phyloP scores from a whole-genome alignment of 768 basidiomycete genomes.

The Pisolithus sp. region DNA sequence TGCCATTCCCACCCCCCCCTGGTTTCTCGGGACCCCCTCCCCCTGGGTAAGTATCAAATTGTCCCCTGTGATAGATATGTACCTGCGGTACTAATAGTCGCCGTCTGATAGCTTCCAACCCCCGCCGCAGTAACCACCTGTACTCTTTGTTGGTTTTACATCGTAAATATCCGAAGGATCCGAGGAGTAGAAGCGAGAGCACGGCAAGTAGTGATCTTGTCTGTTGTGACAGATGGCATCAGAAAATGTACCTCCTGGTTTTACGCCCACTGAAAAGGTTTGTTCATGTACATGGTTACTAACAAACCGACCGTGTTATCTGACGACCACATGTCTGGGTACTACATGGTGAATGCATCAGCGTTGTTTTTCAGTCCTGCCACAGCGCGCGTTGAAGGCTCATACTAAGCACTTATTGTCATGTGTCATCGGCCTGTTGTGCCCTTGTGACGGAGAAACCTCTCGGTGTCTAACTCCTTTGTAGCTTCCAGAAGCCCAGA shows the following conservation, averaged over 20 bases:
- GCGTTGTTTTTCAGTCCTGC: constrained; percentile 5
- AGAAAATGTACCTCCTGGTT: constrained; percentile 20
- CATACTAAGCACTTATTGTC: constrained; percentile 12
- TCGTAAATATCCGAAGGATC: constrained; percentile 4
- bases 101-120: constrained; percentile 38
- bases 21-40: constrained; percentile 80
- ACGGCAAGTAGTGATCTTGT: constrained; percentile 20
- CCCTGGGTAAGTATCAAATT: constrained; percentile 57
- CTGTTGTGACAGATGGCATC: constrained; percentile 14
- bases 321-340: constrained; percentile 16
- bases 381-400: constrained; percentile 8
- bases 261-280: constrained; percentile 17
- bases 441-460: background rate
- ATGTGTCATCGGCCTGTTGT: constrained; percentile 17
- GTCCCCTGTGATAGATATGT: background rate
- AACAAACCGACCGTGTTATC: constrained; percentile 18
- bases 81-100: constrained; percentile 3
- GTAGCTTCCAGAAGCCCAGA: constrained; percentile 20
- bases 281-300: constrained; percentile 24
- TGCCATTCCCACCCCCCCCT: constrained; percentile 75
- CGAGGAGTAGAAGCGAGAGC: constrained; percentile 17
- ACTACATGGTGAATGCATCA: constrained; percentile 17
- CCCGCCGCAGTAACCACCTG: constrained; percentile 34
- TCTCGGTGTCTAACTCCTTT: constrained; percentile 1
- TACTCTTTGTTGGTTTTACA: constrained; percentile 8